These are phyloP conservation scores for Exophiala viscosa DNA, from an alignment of 2,329 filamentous ascomycete genomes.

Conservation along the genomic window DNA sequence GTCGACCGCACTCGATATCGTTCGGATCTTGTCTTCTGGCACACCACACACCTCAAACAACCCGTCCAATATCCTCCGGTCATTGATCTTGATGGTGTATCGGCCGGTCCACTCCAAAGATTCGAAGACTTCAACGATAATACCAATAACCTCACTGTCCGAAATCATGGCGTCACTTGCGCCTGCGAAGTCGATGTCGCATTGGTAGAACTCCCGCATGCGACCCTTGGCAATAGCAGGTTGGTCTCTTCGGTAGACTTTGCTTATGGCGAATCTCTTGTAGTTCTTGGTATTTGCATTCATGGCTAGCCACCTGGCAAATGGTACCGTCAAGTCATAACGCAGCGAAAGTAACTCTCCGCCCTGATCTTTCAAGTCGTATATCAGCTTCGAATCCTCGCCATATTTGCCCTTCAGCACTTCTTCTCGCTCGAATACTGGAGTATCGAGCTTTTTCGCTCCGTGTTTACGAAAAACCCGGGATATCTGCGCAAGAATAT, in stretches of 20 bases:
- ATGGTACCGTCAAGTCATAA: constrained; percentile 85
- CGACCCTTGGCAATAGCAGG: constrained; percentile 85
- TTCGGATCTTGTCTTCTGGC: constrained; percentile 77
- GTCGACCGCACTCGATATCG: constrained; percentile 89
- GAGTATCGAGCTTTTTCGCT: constrained; percentile 73
- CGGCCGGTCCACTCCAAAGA: constrained; percentile 68
- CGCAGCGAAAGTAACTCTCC: constrained; percentile 78
- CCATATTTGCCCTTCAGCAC: constrained; percentile 88
- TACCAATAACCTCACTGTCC: constrained; percentile 82
- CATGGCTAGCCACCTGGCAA: constrained; percentile 91
- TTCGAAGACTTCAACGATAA: constrained; percentile 81
- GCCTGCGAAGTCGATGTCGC: constrained; percentile 93
- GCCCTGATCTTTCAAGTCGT: constrained; percentile 82
- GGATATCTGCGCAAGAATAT: constrained; percentile 72
- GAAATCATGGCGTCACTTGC: constrained; percentile 77
- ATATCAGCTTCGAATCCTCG: constrained; percentile 88
- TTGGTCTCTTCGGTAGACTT: constrained; percentile 80
- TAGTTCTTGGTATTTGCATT: constrained; percentile 77
- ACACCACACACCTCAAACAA: constrained; percentile 90
- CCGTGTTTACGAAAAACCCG: constrained; percentile 81
- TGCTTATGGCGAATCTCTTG: constrained; percentile 93
- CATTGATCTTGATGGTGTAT: constrained; percentile 90
- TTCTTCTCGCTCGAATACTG: constrained; percentile 81
- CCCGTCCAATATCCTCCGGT: constrained; percentile 89
- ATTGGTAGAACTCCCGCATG: constrained; percentile 96